Evolutionary conservation across 768 basidiomycete genomes (phyloP).

Genomic region (Clitopilus hobsonii): DNA sequence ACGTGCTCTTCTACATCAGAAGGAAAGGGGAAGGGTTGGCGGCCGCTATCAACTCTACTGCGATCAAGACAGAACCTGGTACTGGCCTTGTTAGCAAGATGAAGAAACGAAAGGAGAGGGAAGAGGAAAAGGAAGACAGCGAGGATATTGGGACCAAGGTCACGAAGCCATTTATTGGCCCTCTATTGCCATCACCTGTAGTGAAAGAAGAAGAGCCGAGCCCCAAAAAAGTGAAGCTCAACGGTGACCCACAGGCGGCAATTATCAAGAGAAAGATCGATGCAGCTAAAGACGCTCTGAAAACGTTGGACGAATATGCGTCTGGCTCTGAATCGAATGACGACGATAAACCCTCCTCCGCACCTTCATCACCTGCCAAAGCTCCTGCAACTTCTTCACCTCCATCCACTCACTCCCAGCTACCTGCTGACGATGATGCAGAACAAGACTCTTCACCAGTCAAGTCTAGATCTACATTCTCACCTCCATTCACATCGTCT

Average conservation of each 20-base stretch:
- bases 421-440: neutral
- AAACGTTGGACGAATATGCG: constrained; percentile 18
- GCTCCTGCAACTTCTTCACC: neutral
- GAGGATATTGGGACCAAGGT: constrained; percentile 50
- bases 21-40: constrained; percentile 73
- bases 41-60: constrained; percentile 44
- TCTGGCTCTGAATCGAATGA: constrained; percentile 23
- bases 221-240: constrained; percentile 20
- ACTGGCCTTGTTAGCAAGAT: constrained; percentile 37
- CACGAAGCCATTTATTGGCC: constrained; percentile 56
- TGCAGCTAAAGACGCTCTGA: constrained; percentile 22
- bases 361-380: constrained; percentile 1
- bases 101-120: constrained; percentile 41
- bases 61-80: constrained; percentile 26
- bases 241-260: constrained; percentile 48
- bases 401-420: neutral
- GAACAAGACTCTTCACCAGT: neutral
- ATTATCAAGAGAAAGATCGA: constrained; percentile 51
- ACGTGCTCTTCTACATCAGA: constrained; percentile 88
- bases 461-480: neutral
- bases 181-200: constrained; percentile 50
- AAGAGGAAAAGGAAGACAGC: constrained; percentile 33
- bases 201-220: constrained; percentile 16
- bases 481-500: neutral
- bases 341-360: neutral